Base-by-base conservation (phyloP, 164 flowering plant species). In the Amborella trichopoda region DNA sequence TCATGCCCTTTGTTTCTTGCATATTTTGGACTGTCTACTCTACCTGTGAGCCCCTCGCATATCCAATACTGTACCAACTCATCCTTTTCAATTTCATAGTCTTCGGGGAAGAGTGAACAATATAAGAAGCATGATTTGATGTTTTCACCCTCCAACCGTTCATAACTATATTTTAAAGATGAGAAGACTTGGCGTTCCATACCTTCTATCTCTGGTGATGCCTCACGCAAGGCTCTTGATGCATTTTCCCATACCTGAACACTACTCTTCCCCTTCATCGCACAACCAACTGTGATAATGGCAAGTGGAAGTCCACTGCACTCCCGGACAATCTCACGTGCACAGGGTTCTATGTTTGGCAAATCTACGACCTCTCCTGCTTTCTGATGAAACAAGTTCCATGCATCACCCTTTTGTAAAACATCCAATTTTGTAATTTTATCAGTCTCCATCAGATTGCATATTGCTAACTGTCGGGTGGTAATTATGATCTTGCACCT, bases 81-180 rank as follows among this genome's bases (percentile, higher is more conserved):
- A 3, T 5, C 4, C 13, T 20, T 21, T 4, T 21, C 6, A 1
- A 51, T 51, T 12, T 26, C 28, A 40, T 20, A 22, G 28, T 51
- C 47, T 28, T 51, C 26, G 5, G 47, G 55, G 28, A 40, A 51
- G 3, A 51, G 36, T 2, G 46, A 26, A 28, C 55, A 51, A 18
- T 40, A 41, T 19, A 51, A 27, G 46, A 51, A 51, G 13, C 53
- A 44, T 6, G 27, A 23, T 36, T 28, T 57, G 4, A 27, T 13
- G 6, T 19, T 16, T 10, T 33, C 38, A 3, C 30, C 23, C 6
- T 11, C 26, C 20, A 57, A 25, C 12, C 17, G 26, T 22, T 57
- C 61, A 26, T 42, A 57, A 39, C 49, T 57, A n/a, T 42, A 26
- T 26, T 50, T 49, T 49, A 57, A 44, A 19, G 27, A 17, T 6